Evolutionary conservation across 495 filamentous ascomycete genomes (phyloP).

Genomic region (Chaetomium fimeti): DNA sequence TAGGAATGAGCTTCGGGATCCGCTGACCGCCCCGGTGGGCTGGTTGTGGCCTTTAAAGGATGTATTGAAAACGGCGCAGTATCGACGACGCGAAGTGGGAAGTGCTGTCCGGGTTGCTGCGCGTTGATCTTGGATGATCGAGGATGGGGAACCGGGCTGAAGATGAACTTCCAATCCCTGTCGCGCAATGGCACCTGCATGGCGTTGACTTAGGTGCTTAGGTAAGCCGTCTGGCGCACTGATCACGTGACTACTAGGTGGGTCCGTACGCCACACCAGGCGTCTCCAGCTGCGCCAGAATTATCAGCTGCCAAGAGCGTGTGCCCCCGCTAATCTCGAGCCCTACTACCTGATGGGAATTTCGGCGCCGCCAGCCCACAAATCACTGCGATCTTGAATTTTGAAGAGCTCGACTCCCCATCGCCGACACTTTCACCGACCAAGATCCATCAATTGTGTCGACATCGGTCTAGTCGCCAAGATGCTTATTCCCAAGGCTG

Average conservation of each 20-base stretch:
- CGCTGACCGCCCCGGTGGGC: background rate
- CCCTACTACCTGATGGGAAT: constrained; percentile 38
- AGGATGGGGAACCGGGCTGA: background rate
- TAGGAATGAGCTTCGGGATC: background rate
- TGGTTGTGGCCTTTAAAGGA: background rate
- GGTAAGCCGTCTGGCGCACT: no score
- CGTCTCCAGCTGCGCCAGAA: background rate
- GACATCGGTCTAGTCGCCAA: constrained; percentile 52
- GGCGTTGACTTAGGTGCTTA: background rate
- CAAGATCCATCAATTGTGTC: constrained; percentile 48
- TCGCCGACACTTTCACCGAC: constrained; percentile 39
- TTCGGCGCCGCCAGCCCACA: constrained; percentile 38
- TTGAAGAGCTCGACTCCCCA: constrained; percentile 37
- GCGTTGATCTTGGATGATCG: background rate
- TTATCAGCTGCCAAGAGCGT: constrained; percentile 14
- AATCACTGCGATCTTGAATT: constrained; percentile 39
- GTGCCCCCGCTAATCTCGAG: constrained; percentile 36
- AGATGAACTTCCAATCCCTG: background rate
- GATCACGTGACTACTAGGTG: no score
- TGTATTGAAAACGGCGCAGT: background rate
- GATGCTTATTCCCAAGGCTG: constrained; percentile 97
- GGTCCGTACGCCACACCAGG: constrained; percentile 22
- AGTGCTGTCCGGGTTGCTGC: background rate
- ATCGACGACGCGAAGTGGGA: background rate
- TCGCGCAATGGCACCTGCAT: background rate